Base-by-base conservation (phyloP, 768 basidiomycete species). In the Xerocomellus dryophilus region DNA sequence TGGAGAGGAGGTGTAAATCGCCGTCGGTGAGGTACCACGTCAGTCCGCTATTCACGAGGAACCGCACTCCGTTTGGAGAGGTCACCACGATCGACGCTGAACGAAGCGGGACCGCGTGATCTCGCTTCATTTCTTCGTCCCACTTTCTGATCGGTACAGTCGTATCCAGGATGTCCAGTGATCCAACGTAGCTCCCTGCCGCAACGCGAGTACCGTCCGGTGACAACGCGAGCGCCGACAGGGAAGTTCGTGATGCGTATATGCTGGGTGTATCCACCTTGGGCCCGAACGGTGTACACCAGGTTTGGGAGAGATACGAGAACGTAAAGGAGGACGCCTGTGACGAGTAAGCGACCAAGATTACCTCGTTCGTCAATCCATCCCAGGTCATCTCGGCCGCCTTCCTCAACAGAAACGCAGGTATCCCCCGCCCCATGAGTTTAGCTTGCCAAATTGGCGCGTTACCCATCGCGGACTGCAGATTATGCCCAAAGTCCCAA, bases 211-310 rank as follows among this genome's bases (percentile, higher is more conserved):
- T 39, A 7, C 60, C 65, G 35, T 66, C 53, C 9, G 41, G 36
- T 5, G 65, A 66, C 43, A 66, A 43, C 3, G 62, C 54, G 17
- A 66, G 44, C 18, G 49, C 54, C 7, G 36, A 49, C 17, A 63
- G 50, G n/a, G 10, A 9, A 21, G 36, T 32, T 4, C 32, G 50
- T 12, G 54, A 44, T 11, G 25, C 1, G 47, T 57, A 18, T 27
- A 51, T 29, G 15, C 23, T 0, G 1, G 50, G 54, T 6, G 43
- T 21, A 14, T 41, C 41, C 38, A 52, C 27, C 14, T 32, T 25
- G 4, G 50, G 35, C n/a, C 42, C 40, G 8, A 57, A 6, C 23
- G 42, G 43, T 18, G 39, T 39, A 47, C 43, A 49, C 47, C 50
- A 57, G 2, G 23, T 48, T 21, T 35, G 32, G 4, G 32, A 23